These are phyloP conservation scores for Irpex sp. DNA, from an alignment of 1,284 basidiomycete genomes.

Conservation along the genomic window DNA sequence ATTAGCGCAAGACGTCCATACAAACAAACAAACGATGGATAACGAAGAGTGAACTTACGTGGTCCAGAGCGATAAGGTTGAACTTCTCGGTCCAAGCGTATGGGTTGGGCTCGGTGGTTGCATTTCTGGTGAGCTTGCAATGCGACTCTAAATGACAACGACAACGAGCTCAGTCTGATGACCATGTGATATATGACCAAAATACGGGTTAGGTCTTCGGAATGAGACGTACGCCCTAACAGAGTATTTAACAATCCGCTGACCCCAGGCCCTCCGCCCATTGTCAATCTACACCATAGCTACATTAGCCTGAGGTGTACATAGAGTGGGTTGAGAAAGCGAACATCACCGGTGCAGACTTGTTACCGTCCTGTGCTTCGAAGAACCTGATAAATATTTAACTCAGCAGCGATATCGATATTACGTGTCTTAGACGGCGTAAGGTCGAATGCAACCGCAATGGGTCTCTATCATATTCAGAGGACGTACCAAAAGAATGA, in stretches of 20 bases:
- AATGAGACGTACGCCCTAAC: slow-evolving; percentile 15
- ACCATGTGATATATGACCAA: too few species aligned
- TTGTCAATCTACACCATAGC: too few species aligned
- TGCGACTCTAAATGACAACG: slow-evolving; percentile 17
- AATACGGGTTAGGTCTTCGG: too few species aligned
- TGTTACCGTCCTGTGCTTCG: slow-evolving; percentile 24
- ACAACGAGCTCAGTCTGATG: neutral
- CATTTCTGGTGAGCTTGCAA: slow-evolving; percentile 22
- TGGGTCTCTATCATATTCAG: too few species aligned
- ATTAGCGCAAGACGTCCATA: too few species aligned
- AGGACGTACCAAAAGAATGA: slow-evolving; percentile 32
- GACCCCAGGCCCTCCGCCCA: slow-evolving; percentile 31
- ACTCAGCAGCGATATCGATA: neutral
- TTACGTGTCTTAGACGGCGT: too few species aligned
- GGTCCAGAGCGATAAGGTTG: slow-evolving; percentile 30
- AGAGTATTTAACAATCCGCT: slow-evolving; percentile 28
- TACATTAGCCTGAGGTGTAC: too few species aligned
- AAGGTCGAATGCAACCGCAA: too few species aligned
- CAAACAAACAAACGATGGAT: too few species aligned
- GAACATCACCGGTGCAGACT: slow-evolving; percentile 28
- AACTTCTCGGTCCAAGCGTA: slow-evolving; percentile 29
- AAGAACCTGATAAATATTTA: slow-evolving; percentile 25
- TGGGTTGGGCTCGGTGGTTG: slow-evolving; percentile 19
- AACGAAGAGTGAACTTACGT: slow-evolving; percentile 27
- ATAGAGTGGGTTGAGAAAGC: too few species aligned